Percentiles rank a stretch among this genome's conserved stretches.
These are phyloP conservation scores for Hypoxylon sp. DNA, from an alignment of 2,329 filamentous ascomycete genomes.

Conservation along the genomic window DNA sequence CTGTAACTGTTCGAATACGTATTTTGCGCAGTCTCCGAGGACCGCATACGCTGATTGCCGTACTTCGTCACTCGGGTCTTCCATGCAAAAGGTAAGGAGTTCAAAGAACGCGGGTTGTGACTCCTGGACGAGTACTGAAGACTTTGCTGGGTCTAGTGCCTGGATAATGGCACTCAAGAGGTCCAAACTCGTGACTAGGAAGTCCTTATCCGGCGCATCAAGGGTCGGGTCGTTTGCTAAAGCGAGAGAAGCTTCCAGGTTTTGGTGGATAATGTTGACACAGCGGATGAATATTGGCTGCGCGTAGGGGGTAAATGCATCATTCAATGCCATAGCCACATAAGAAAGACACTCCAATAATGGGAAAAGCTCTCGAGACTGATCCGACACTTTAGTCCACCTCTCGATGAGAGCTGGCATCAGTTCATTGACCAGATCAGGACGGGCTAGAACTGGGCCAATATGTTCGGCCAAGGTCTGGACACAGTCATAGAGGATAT, in stretches of 20 bases:
- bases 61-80: conserved; percentile 91
- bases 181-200: conserved; percentile 94
- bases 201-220: conserved; percentile 94
- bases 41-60: conserved; percentile 96
- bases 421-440: conserved; percentile 84
- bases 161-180: conserved; percentile 94
- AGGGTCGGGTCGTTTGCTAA: conserved; percentile 77
- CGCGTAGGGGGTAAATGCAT: conserved; percentile 87
- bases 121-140: conserved; percentile 80
- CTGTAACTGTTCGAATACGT: conserved; percentile 86
- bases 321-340: conserved; percentile 87
- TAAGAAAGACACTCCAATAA: conserved; percentile 97
- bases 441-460: conserved; percentile 83
- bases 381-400: conserved; percentile 88
- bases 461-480: conserved; percentile 96
- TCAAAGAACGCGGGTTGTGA: conserved; percentile 91
- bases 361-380: conserved; percentile 94
- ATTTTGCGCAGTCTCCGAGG: conserved; percentile 94
- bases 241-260: conserved; percentile 84
- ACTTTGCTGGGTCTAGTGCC: conserved; percentile 81
- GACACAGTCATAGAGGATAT: conserved; percentile 97
- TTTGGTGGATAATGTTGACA: conserved; percentile 90
- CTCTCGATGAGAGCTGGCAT: conserved; percentile 94
- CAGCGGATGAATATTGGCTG: conserved; percentile 89
- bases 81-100: conserved; percentile 91